phyloP scores from a whole-genome alignment of 2,329 filamentous ascomycete genomes.

The Aspergillus sp. region DNA sequence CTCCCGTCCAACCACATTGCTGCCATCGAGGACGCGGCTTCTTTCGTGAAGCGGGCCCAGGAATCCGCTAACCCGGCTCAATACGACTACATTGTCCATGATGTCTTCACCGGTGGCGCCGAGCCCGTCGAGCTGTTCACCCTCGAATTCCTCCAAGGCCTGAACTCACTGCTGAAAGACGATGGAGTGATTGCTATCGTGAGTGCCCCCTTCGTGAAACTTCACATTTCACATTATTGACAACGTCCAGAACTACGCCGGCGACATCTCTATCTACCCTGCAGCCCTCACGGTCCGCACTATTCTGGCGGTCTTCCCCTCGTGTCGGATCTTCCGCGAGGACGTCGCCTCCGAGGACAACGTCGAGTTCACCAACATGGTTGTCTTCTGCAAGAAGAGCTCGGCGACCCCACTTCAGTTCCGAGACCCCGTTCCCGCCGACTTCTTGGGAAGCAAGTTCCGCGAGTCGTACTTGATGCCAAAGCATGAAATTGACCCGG shows the following conservation, averaged over 20 bases:
- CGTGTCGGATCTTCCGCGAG: conserved; percentile 89
- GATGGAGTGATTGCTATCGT: conserved; percentile 86
- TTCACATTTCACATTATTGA: conserved; percentile 9
- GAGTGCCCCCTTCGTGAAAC: conserved; percentile 34
- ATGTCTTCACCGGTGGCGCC: conserved; percentile 95
- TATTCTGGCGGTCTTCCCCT: conserved; percentile 77
- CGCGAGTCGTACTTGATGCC: conserved; percentile 70
- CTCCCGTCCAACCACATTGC: conserved; percentile 73
- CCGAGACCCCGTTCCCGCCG: conserved; percentile 59
- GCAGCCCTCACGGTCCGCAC: conserved; percentile 78
- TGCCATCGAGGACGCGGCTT: conserved; percentile 78
- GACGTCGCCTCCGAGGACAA: conserved; percentile 53
- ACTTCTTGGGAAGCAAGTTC: conserved; percentile 70
- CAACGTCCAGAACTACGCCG: conserved; percentile 77
- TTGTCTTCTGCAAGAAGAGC: conserved; percentile 83
- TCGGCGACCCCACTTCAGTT: conserved; percentile 57
- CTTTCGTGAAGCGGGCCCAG: conserved; percentile 57
- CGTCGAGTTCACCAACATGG: conserved; percentile 88
- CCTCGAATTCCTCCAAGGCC: conserved; percentile 70
- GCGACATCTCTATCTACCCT: conserved; percentile 74
- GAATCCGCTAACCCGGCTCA: conserved; percentile 42
- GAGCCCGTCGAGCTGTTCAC: conserved; percentile 90
- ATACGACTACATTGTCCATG: conserved; percentile 94
- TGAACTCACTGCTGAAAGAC: conserved; percentile 68
- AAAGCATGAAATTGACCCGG: conserved; percentile 61